Percentiles rank a stretch among this genome's conserved stretches.
phyloP scores from a whole-genome alignment of 371 early-diverging fungal species.

The Agmasoma carcini region DNA sequence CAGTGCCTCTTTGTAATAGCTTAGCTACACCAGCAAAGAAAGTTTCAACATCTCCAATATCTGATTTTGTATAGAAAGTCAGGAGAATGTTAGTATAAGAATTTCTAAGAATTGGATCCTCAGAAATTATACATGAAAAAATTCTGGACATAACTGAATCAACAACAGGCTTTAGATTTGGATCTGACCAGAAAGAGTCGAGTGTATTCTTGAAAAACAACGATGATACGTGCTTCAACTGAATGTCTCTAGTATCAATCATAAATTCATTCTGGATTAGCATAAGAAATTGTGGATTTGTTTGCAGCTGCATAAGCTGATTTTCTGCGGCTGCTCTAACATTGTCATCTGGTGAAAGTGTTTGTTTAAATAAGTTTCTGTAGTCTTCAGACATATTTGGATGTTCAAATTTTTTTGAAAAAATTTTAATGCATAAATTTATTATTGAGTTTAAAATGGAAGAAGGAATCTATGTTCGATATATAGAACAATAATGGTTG shows the following conservation, averaged over 20 bases:
- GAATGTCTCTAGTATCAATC: constrained; percentile 32
- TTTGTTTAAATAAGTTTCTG: constrained; percentile 34
- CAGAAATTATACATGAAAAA: constrained; percentile 15
- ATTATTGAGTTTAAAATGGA: too few species aligned
- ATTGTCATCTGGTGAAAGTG: constrained; percentile 23
- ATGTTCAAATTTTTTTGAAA: constrained; percentile 7
- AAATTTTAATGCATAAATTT: too few species aligned
- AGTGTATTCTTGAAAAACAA: constrained; percentile 45
- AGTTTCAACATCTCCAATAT: neutral
- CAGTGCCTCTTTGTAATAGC: constrained; percentile 2
- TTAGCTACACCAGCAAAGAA: constrained; percentile 4
- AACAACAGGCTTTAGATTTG: constrained; percentile 4
- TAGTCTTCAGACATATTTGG: constrained; percentile 24
- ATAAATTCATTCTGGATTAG: constrained; percentile 30
- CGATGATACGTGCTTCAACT: constrained; percentile 20
- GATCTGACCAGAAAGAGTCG: constrained; percentile 11
- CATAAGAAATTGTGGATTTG: constrained; percentile 25
- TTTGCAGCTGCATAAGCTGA: constrained; percentile 21
- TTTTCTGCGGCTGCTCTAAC: constrained; percentile 39
- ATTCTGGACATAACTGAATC: constrained; percentile 14
- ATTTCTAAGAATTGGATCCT: constrained; percentile 1
- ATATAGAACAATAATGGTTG: too few species aligned
- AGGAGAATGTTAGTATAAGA: constrained; percentile 28
- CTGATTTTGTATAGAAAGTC: constrained; percentile 26
- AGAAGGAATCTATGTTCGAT: too few species aligned